phyloP scores from a whole-genome alignment of 2,329 filamentous ascomycete genomes.

The Bertia moriformis region DNA sequence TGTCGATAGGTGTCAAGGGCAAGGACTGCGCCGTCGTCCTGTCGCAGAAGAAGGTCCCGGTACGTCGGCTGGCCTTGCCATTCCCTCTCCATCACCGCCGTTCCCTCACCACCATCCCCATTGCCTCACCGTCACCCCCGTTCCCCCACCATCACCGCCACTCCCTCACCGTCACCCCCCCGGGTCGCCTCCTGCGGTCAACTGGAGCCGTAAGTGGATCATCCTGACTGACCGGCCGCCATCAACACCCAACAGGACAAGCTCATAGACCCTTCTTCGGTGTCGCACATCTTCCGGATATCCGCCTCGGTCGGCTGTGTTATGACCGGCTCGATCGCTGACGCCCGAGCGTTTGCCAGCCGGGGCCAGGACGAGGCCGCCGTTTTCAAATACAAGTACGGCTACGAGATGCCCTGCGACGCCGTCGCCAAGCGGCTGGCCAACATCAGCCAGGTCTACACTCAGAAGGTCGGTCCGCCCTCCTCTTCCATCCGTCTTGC shows the following conservation, averaged over 20 bases:
- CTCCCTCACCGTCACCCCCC: no score
- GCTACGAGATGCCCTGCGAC: slow-evolving; percentile 99
- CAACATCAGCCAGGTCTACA: slow-evolving; percentile 99
- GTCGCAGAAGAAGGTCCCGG: slow-evolving; percentile 98
- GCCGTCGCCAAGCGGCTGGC: slow-evolving; percentile 89
- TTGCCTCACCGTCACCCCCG: no score
- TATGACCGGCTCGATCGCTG: slow-evolving; percentile 96
- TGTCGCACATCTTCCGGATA: slow-evolving; percentile 93
- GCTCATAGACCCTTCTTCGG: slow-evolving; percentile 91
- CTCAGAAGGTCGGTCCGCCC: slow-evolving; percentile 58
- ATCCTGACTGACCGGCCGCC: no score
- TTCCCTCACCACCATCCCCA: no score
- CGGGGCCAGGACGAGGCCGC: slow-evolving; percentile 89
- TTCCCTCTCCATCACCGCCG: neutral
- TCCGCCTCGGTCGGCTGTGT: slow-evolving; percentile 94
- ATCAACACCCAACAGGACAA: slow-evolving; percentile 68
- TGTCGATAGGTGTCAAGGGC: slow-evolving; percentile 85
- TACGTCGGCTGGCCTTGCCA: slow-evolving; percentile 35
- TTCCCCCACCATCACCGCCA: no score
- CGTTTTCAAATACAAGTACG: slow-evolving; percentile 96
- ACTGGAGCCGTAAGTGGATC: no score
- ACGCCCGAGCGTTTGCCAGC: slow-evolving; percentile 84
- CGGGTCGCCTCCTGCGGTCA: no score
- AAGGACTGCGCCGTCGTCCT: slow-evolving; percentile 95
- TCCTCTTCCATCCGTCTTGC: slow-evolving; percentile 3